phyloP scores from a whole-genome alignment of 1,284 basidiomycete species.

The Puccinia horiana region DNA sequence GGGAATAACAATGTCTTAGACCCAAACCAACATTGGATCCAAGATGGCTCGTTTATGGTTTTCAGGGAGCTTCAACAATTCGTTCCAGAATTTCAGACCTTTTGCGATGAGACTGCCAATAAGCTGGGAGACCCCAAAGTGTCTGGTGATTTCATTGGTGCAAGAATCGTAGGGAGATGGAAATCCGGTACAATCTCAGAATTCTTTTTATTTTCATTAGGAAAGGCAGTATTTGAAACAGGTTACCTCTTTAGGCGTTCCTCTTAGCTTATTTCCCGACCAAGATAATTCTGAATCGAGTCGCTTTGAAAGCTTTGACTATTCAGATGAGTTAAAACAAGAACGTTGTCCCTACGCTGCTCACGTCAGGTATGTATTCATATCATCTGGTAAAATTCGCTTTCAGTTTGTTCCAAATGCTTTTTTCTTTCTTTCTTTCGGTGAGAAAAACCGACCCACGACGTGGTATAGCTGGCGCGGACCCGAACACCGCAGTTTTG shows the following conservation, averaged over 20 bases:
- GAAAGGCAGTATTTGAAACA: no score
- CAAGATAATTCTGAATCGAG: slow-evolving; percentile 38
- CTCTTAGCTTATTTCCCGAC: slow-evolving; percentile 25
- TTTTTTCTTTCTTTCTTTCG: background rate
- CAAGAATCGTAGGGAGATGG: slow-evolving; percentile 49
- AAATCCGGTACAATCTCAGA: slow-evolving; percentile 45
- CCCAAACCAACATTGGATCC: slow-evolving; percentile 27
- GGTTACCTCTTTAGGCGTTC: slow-evolving; percentile 43
- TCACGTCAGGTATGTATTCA: slow-evolving; percentile 33
- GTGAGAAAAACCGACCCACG: slow-evolving; percentile 49
- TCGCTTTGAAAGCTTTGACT: slow-evolving; percentile 41
- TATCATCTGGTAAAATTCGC: background rate
- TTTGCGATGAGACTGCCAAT: slow-evolving; percentile 38
- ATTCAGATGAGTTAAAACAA: slow-evolving; percentile 43
- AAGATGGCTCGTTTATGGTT: slow-evolving; percentile 44
- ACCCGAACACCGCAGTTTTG: slow-evolving; percentile 11
- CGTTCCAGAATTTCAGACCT: slow-evolving; percentile 45
- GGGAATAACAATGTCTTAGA: background rate
- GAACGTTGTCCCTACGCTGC: slow-evolving; percentile 45
- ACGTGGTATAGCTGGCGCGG: slow-evolving; percentile 20
- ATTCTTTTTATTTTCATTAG: no score
- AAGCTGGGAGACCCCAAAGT: slow-evolving; percentile 29
- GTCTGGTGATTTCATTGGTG: slow-evolving; percentile 45
- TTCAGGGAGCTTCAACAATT: slow-evolving; percentile 44
- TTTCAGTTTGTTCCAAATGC: background rate